These are phyloP conservation scores for Fusarium oxysporum DNA, from an alignment of 2,329 filamentous ascomycete genomes.

Conservation along the genomic window DNA sequence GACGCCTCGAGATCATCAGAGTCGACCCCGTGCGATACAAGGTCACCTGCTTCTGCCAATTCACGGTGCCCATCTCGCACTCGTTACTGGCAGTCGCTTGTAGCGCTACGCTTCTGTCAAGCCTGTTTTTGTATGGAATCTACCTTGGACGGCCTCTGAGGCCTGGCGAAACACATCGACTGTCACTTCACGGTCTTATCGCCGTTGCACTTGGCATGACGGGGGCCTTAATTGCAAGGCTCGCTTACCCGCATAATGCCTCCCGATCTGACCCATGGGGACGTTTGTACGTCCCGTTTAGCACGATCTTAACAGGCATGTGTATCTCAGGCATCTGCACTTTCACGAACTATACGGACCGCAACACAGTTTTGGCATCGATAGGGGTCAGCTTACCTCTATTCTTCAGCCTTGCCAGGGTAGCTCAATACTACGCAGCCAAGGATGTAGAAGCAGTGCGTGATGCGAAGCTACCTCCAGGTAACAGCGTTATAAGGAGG, in stretches of 20 bases:
- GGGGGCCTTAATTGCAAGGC: constrained; percentile 14
- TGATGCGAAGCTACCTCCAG: constrained; percentile 6
- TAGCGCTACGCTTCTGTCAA: constrained; percentile 25
- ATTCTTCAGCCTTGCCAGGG: constrained; percentile 27
- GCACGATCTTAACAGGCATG: not conserved
- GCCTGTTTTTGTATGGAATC: constrained; percentile 33
- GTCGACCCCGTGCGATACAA: constrained; percentile 17
- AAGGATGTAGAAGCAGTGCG: constrained; percentile 17
- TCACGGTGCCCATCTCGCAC: constrained; percentile 33
- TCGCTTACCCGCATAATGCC: constrained; percentile 4
- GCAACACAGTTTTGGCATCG: constrained; percentile 20
- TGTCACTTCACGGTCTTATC: constrained; percentile 25
- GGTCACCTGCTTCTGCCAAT: constrained; percentile 8
- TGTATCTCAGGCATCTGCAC: not conserved
- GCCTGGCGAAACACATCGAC: constrained; percentile 1
- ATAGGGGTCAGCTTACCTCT: constrained; percentile 33
- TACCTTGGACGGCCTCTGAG: constrained; percentile 22
- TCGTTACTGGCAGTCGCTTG: constrained; percentile 31
- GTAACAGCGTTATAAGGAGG: not conserved
- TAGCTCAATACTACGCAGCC: constrained; percentile 35
- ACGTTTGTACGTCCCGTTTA: constrained; percentile 29
- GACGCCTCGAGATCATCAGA: constrained; percentile 28
- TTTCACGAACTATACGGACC: not conserved
- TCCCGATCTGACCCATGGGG: constrained; percentile 36
- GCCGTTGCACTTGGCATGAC: constrained; percentile 30